Base-by-base conservation (phyloP, 2,329 filamentous ascomycete species). In the Ploettnerulaceae sp. region DNA sequence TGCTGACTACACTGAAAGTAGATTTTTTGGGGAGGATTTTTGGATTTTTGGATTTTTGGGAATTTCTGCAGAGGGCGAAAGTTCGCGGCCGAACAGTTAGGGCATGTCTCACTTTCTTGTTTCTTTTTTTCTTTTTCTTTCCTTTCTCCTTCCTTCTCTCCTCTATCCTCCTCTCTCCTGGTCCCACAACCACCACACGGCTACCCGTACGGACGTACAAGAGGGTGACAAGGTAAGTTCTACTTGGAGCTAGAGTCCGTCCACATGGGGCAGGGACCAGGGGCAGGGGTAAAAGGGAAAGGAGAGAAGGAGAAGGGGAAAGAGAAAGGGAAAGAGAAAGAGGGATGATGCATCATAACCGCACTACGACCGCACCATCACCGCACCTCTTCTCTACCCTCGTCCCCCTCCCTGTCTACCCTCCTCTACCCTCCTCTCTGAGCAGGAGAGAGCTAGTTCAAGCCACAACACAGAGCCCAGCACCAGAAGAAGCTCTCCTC, bases 61-160 rank as follows among this genome's bases (percentile, higher is more conserved):
- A n/a, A n/a, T n/a, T n/a, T n/a, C n/a, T n/a, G n/a, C n/a, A n/a
- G n/a, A n/a, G n/a, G n/a, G n/a, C n/a, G n/a, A n/a, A n/a, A n/a
- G n/a, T n/a, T n/a, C n/a, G n/a, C n/a, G n/a, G n/a, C 25, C 21
- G 21, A 18, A 26, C 37, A 29, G 24, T 18, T 29, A 26, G 25
- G 37, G 31, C 17, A 40, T 40, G 37, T 40, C 37, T 40, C 37
- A 40, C 36, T 38, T 38, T n/a, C n/a, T n/a, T n/a, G n/a, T n/a
- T n/a, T n/a, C n/a, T n/a, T n/a, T n/a, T n/a, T n/a, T n/a, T n/a
- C n/a, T n/a, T n/a, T n/a, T n/a, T n/a, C n/a, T n/a, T n/a, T n/a
- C n/a, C n/a, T n/a, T n/a, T n/a, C n/a, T n/a, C n/a, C n/a, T n/a
- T n/a, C n/a, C n/a, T n/a, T n/a, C n/a, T n/a, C n/a, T n/a, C n/a